These are phyloP conservation scores for Dactylonectria estremocensis DNA, from an alignment of 2,329 filamentous ascomycete genomes.

Conservation along the genomic window DNA sequence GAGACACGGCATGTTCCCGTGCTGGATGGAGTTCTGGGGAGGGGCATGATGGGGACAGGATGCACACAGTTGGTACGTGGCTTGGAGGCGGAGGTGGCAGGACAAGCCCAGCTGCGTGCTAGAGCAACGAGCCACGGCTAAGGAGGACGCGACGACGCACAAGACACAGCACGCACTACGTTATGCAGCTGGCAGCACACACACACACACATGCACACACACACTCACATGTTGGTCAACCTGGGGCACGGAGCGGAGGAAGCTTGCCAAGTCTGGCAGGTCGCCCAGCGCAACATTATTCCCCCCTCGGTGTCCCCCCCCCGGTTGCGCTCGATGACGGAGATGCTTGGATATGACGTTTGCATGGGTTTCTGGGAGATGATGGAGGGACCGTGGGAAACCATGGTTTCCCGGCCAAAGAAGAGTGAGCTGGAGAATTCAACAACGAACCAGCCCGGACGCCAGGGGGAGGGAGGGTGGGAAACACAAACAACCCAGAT, in stretches of 20 bases:
- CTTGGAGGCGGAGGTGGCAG: slow-evolving; percentile 17
- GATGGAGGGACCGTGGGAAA: slow-evolving; percentile 1
- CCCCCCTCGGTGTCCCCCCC: background rate
- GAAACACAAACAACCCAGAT: background rate
- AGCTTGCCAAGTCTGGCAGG: slow-evolving; percentile 23
- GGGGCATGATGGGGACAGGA: background rate
- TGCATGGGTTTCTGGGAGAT: slow-evolving; percentile 14
- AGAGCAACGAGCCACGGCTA: slow-evolving; percentile 1
- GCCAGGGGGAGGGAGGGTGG: background rate
- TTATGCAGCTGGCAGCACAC: background rate
- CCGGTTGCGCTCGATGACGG: no score
- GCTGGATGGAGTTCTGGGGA: background rate
- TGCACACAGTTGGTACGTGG: slow-evolving; percentile 14
- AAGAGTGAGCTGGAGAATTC: background rate
- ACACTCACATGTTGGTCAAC: background rate
- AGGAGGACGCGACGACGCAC: slow-evolving; percentile 3
- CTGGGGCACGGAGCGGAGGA: slow-evolving; percentile 9
- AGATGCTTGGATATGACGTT: background rate
- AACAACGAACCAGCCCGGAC: background rate
- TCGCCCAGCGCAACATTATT: slow-evolving; percentile 5
- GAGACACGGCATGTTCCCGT: background rate
- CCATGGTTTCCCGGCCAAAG: slow-evolving; percentile 32
- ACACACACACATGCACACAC: slow-evolving; percentile 6
- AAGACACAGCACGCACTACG: slow-evolving; percentile 1
- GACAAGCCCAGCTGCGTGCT: background rate